A percentile compares a stretch with the other conserved stretches of the same genome.
phyloP scores from a whole-genome alignment of 164 flowering plant genomes.

The Hamamelis virginiana region DNA sequence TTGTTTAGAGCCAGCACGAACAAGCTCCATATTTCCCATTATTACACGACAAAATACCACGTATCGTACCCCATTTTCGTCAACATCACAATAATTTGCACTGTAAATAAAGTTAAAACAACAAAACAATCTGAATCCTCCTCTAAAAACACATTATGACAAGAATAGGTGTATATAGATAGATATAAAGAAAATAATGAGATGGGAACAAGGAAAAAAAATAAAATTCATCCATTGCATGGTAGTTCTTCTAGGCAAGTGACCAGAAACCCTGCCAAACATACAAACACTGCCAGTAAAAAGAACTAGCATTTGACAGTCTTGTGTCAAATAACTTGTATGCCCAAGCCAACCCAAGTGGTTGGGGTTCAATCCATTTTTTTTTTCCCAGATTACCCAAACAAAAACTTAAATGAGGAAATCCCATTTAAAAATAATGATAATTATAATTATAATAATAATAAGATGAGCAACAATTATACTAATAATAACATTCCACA shows the following conservation, averaged over 20 bases:
- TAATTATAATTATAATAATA: too few relatives aligned
- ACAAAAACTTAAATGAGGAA: background rate
- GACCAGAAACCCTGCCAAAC: background rate
- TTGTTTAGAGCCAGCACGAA: conserved; percentile 63
- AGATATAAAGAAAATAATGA: background rate
- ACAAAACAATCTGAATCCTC: conserved; percentile 6
- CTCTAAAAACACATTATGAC: background rate
- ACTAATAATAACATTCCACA: too few relatives aligned
- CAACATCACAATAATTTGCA: conserved; percentile 76
- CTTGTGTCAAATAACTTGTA: background rate
- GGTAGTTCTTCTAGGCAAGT: background rate
- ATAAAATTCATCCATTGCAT: background rate
- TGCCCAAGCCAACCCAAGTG: background rate
- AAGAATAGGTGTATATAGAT: background rate
- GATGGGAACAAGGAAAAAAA: background rate
- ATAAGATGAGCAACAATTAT: too few relatives aligned
- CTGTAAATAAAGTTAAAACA: conserved; percentile 42
- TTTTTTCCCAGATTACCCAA: background rate
- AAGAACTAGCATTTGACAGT: background rate
- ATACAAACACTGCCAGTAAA: background rate
- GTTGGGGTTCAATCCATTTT: background rate
- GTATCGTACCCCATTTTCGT: conserved; percentile 81
- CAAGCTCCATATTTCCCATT: conserved; percentile 86
- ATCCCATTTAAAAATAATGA: background rate
- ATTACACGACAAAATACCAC: conserved; percentile 86